Conservation (phyloP, 805 yeast genomes). For the Barnettozyma botsteinii region DNA sequence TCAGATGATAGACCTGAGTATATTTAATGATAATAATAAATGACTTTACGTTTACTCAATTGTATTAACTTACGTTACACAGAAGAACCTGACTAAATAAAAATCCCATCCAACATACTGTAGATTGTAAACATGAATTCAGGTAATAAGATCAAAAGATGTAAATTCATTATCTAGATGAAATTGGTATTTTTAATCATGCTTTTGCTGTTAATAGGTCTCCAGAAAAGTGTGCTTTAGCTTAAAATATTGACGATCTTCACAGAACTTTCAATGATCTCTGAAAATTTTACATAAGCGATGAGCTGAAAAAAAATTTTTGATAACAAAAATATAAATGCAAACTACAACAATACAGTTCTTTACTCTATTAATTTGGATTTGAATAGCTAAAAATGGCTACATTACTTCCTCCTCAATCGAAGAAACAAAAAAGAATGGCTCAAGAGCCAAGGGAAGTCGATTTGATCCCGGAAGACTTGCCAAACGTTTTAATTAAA, state of each 20-base stretch:
- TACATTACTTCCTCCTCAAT: conserved; percentile 87
- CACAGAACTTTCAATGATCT: no score
- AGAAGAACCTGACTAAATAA: no score
- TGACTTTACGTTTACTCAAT: conserved; percentile 2
- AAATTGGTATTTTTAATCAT: no score
- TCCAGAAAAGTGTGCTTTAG: no score
- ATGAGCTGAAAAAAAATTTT: conserved; percentile 6
- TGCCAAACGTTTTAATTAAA: conserved; percentile 82
- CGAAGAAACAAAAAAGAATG: conserved; percentile 77
- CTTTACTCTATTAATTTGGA: not conserved
- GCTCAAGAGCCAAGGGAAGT: conserved; percentile 81
- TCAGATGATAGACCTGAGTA: conserved; percentile 7
- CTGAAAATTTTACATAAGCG: conserved; percentile 13
- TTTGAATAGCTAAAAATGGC: conserved; percentile 50
- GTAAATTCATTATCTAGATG: no score
- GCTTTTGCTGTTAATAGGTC: no score
- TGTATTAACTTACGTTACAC: no score
- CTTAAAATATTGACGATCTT: no score
- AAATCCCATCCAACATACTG: no score
- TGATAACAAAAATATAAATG: not conserved
- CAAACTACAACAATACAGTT: not conserved
- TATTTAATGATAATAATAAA: not conserved
- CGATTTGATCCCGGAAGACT: conserved; percentile 63
- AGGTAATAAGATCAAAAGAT: no score
- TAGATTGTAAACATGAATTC: no score